A percentile compares a stretch with the other conserved stretches of the same genome.
phyloP scores from a whole-genome alignment of 441 rosid genomes.

The Biscutella laevigata region DNA sequence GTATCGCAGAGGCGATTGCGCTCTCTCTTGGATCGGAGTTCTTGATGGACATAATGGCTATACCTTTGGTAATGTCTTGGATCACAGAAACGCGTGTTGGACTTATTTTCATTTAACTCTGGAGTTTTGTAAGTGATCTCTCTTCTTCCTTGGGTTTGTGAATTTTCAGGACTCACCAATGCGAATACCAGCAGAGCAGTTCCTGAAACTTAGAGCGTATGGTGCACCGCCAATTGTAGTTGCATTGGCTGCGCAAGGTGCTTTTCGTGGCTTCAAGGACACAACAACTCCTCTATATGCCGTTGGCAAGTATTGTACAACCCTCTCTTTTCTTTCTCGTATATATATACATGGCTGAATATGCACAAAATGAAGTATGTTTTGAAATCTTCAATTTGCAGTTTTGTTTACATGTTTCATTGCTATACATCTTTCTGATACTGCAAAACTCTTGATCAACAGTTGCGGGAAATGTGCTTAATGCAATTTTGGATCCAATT shows the following conservation, averaged over 20 bases:
- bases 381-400: too few species aligned
- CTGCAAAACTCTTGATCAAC: slow-evolving; percentile 27
- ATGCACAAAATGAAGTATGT: too few species aligned
- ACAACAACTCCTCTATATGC: slow-evolving; percentile 89
- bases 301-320: slow-evolving; percentile 59
- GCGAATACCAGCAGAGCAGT: slow-evolving; percentile 75
- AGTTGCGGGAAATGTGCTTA: slow-evolving; percentile 79
- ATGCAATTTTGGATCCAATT: slow-evolving; percentile 66
- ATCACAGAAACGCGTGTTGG: not conserved
- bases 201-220: slow-evolving; percentile 64
- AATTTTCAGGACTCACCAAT: slow-evolving; percentile 71
- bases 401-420: not conserved
- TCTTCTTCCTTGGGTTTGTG: slow-evolving; percentile 1
- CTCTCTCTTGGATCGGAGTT: slow-evolving; percentile 65
- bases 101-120: not conserved
- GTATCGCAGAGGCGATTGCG: slow-evolving; percentile 67
- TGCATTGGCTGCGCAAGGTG: slow-evolving; percentile 92
- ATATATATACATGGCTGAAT: not conserved
- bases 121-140: slow-evolving; percentile 3
- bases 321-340: slow-evolving; percentile 13
- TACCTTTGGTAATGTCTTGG: slow-evolving; percentile 65
- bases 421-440: slow-evolving; percentile 11
- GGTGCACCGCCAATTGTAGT: slow-evolving; percentile 94
- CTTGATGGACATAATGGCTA: slow-evolving; percentile 85
- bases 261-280: slow-evolving; percentile 91